These are phyloP conservation scores for Clarireedia hainanense DNA, from an alignment of 2,329 filamentous ascomycete species.

Conservation along the genomic window DNA sequence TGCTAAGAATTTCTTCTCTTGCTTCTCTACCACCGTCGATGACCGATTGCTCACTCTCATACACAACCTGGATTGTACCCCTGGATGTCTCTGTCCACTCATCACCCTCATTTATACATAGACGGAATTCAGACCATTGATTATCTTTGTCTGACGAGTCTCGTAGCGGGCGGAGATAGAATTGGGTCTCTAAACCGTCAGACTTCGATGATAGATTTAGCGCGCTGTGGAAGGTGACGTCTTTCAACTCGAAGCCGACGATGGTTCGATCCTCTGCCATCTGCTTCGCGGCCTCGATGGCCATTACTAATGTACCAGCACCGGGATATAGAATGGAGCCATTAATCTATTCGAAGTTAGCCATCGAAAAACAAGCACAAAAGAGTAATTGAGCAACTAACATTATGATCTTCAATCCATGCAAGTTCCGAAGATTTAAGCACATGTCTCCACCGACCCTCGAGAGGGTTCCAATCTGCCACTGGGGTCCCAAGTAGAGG, in stretches of 20 bases:
- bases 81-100: conserved; percentile 1
- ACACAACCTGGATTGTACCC: conserved; percentile 1
- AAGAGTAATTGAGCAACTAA: conserved; percentile 1
- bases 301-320: conserved; percentile 28
- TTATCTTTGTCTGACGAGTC: neutral
- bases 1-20: neutral
- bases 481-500: conserved; percentile 24
- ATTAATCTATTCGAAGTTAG: neutral
- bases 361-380: neutral
- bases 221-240: conserved; percentile 38
- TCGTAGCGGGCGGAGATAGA: neutral
- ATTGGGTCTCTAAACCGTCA: conserved; percentile 21
- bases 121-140: conserved; percentile 2
- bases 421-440: conserved; percentile 21
- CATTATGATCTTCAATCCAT: conserved; percentile 28
- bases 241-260: conserved; percentile 22
- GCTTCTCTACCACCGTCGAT: neutral
- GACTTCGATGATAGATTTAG: conserved; percentile 33
- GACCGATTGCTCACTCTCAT: neutral
- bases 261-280: conserved; percentile 10
- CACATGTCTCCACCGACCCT: conserved; percentile 27
- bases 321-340: conserved; percentile 24
- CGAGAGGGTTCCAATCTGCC: conserved; percentile 14
- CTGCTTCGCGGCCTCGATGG: conserved; percentile 23
- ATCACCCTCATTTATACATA: neutral